Percentiles rank a stretch among this genome's conserved stretches.
phyloP scores from a whole-genome alignment of 1,139 yeast species.

The Suhomyces taliae region DNA sequence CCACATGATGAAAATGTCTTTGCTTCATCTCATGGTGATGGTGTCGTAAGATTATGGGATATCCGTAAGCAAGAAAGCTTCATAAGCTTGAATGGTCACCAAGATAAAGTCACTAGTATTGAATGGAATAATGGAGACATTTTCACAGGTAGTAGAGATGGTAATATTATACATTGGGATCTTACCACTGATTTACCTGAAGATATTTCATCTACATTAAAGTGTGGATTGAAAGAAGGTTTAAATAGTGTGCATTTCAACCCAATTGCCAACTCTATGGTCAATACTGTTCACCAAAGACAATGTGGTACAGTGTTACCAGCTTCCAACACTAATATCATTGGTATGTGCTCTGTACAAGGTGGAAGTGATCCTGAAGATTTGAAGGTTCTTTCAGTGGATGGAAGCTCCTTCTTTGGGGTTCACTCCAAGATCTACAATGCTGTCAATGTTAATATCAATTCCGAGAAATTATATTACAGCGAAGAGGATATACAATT shows the following conservation, averaged over 20 bases:
- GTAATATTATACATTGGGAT: conserved; percentile 75
- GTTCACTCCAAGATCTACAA: conserved; percentile 48
- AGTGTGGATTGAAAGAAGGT: conserved; percentile 51
- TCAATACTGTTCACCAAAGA: conserved; percentile 37
- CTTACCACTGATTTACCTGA: conserved; percentile 32
- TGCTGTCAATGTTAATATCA: conserved; percentile 26
- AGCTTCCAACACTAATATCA: conserved; percentile 53
- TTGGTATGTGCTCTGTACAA: conserved; percentile 41
- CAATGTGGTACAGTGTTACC: conserved; percentile 65
- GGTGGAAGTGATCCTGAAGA: conserved; percentile 27
- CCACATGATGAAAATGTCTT: conserved; percentile 57
- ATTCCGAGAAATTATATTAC: conserved; percentile 31
- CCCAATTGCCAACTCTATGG: conserved; percentile 31
- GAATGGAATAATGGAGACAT: conserved; percentile 65
- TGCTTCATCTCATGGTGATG: conserved; percentile 66
- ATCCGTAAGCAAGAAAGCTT: conserved; percentile 60
- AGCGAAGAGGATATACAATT: conserved; percentile 33
- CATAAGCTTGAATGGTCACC: conserved; percentile 57
- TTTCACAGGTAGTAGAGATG: conserved; percentile 69
- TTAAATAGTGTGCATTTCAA: conserved; percentile 42
- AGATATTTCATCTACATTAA: conserved; percentile 22
- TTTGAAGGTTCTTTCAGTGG: conserved; percentile 49
- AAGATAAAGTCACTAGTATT: conserved; percentile 52
- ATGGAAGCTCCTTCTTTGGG: conserved; percentile 56
- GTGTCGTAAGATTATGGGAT: conserved; percentile 71